Conservation (phyloP, 208 protist species). For the Leishmania guyanensis region DNA sequence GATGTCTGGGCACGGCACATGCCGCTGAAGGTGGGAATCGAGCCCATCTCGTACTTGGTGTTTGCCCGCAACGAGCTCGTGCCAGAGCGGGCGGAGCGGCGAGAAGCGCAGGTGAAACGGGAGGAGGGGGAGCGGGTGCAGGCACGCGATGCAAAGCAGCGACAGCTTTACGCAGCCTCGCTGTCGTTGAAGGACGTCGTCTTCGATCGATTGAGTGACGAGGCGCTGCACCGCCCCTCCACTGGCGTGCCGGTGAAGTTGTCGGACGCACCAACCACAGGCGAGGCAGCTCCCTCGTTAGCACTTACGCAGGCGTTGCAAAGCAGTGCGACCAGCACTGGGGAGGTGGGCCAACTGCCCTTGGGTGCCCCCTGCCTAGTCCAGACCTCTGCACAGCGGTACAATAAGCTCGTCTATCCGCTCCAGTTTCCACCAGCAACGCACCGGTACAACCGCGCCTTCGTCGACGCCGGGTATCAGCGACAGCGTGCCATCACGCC, state of each 20-base stretch:
- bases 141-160: constrained; percentile 60
- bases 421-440: constrained; percentile 71
- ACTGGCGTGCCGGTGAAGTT: constrained; percentile 71
- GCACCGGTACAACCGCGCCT: constrained; percentile 83
- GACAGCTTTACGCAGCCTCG: constrained; percentile 59
- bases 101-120: constrained; percentile 44
- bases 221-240: constrained; percentile 73
- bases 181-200: constrained; percentile 85
- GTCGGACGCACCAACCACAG: background rate
- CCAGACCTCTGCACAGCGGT: constrained; percentile 50
- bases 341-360: constrained; percentile 71
- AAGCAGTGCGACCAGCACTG: constrained; percentile 46
- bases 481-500: constrained; percentile 80
- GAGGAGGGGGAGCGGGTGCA: constrained; percentile 37
- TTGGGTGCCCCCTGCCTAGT: constrained; percentile 60
- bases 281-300: background rate
- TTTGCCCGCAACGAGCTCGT: constrained; percentile 88
- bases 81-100: constrained; percentile 71
- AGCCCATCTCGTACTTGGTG: constrained; percentile 85
- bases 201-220: constrained; percentile 85
- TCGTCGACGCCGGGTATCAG: constrained; percentile 85
- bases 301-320: constrained; percentile 10
- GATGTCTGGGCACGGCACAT: constrained; percentile 82
- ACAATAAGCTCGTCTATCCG: constrained; percentile 83
- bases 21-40: constrained; percentile 83